Evolutionary conservation across 1,284 basidiomycete genomes (phyloP).

Genomic region (Rhodotorula sp.): DNA sequence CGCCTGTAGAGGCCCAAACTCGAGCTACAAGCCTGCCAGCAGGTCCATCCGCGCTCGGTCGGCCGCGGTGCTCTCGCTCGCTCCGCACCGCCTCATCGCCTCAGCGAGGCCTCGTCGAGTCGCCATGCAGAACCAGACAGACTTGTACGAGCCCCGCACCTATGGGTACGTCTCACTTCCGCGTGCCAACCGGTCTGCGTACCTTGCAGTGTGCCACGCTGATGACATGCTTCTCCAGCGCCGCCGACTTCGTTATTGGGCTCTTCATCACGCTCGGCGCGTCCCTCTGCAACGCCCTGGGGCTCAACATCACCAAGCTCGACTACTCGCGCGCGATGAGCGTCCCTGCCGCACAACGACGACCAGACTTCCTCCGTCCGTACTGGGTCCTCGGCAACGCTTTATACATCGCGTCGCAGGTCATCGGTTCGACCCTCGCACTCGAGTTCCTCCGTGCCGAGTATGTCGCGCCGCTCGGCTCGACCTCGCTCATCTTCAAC

Average conservation of each 20-base stretch:
- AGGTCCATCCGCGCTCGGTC: not conserved
- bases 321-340: constrained; percentile 57
- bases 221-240: constrained; percentile 18
- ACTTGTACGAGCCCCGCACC: constrained; percentile 18
- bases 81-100: not conserved
- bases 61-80: too few species aligned
- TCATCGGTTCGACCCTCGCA: constrained; percentile 80
- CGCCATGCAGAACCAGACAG: constrained; percentile 30
- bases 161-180: constrained; percentile 6
- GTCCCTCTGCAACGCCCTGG: constrained; percentile 75
- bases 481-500: constrained; percentile 82
- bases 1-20: too few species aligned
- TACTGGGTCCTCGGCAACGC: constrained; percentile 65
- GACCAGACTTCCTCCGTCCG: constrained; percentile 71
- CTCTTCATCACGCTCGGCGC: constrained; percentile 74
- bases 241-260: constrained; percentile 50
- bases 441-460: constrained; percentile 69
- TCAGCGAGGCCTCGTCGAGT: not conserved
- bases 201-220: too few species aligned
- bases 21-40: not conserved
- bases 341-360: constrained; percentile 50
- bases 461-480: constrained; percentile 50
- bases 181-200: not conserved
- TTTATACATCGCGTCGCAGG: constrained; percentile 66
- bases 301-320: constrained; percentile 77